These are phyloP conservation scores for Clathrus columnatus DNA, from an alignment of 768 basidiomycete genomes.

Conservation along the genomic window DNA sequence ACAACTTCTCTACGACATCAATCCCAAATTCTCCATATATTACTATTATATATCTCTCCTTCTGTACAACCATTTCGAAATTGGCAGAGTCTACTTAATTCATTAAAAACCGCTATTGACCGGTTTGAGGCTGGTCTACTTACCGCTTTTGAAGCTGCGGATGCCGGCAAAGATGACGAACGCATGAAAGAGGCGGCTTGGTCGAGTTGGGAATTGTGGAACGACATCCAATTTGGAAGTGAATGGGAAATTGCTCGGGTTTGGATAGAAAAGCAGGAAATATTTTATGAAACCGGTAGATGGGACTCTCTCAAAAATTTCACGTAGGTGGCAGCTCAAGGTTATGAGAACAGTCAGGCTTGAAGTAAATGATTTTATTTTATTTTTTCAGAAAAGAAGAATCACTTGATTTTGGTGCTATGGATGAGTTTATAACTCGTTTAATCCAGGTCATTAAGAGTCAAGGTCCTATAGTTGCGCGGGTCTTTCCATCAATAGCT, in stretches of 20 bases:
- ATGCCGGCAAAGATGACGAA: conserved; percentile 59
- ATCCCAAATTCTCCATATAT: conserved; percentile 60
- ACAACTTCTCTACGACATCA: conserved; percentile 38
- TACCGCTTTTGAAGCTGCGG: conserved; percentile 84
- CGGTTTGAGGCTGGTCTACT: conserved; percentile 81
- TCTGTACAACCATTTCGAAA: conserved; percentile 59
- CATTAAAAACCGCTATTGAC: conserved; percentile 73
- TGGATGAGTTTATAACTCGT: conserved; percentile 82
- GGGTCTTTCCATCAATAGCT: conserved; percentile 77
- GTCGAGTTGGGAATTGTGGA: conserved; percentile 80
- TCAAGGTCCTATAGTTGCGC: conserved; percentile 72
- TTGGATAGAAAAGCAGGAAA: conserved; percentile 92
- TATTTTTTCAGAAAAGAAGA: conserved; percentile 40
- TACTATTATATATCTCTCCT: conserved; percentile 67
- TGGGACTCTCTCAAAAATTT: conserved; percentile 83
- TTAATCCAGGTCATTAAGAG: conserved; percentile 56
- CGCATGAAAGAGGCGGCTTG: conserved; percentile 77
- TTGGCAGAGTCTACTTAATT: conserved; percentile 53
- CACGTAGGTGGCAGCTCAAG: conserved; percentile 38
- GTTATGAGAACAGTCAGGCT: neutral
- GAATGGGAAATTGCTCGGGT: conserved; percentile 93
- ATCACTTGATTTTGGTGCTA: conserved; percentile 77
- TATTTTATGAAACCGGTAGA: conserved; percentile 77
- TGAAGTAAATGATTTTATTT: neutral
- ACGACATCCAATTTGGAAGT: conserved; percentile 21